Base-by-base conservation (phyloP, 441 rosid species). In the Eutrema salsugineum region DNA sequence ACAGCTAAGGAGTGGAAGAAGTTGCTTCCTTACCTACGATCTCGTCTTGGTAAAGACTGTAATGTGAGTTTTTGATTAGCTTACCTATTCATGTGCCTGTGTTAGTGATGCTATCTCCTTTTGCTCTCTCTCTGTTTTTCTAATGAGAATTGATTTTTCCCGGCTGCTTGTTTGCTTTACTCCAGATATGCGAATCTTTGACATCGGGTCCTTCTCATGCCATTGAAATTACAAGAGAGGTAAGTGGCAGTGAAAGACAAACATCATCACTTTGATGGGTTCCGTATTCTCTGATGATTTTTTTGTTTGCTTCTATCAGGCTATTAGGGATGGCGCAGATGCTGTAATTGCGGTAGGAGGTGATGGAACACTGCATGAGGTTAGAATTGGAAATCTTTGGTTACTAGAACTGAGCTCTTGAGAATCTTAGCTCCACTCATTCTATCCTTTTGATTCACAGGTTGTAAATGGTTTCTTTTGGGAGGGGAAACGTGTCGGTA, bases 261-360 rank as follows among this genome's bases (percentile, higher is more conserved):
- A 8, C 17, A 49, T 72, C 17, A 49, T 72, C 10, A 53, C 47
- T 77, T 44, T 53, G 46, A 30, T 58, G 17, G 11, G 8, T 65
- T 35, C 1, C 11, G 15, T 54, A 4, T 67, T 39, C 10, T 54
- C 44, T 43, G 32, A 43, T 33, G 36, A 40, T 74, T n/a, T 73
- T 61, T n/a, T n/a, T n/a, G n/a, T n/a, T 64, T 39, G 32, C 75
- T 64, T 63, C 5, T 71, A 39, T 55, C 77, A 93, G 99, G 97
- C 98, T 55, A 95, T 95, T 71, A 83, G 88, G 74, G 91, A 87
- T 64, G 98, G 98, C 33, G 98, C 91, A 49, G 96, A 93, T 80
- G 98, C 97, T 68, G 98, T 95, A 63, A 85, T 95, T 85, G 97
- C 99, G 49, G 99, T 93, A 19, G 99, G 99, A 79, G 99, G 99